Evolutionary conservation across 148 eudicot species (phyloP), one percentile per base, ranked within the genome.

Genomic region (Rhododendron mucronatum): DNA sequence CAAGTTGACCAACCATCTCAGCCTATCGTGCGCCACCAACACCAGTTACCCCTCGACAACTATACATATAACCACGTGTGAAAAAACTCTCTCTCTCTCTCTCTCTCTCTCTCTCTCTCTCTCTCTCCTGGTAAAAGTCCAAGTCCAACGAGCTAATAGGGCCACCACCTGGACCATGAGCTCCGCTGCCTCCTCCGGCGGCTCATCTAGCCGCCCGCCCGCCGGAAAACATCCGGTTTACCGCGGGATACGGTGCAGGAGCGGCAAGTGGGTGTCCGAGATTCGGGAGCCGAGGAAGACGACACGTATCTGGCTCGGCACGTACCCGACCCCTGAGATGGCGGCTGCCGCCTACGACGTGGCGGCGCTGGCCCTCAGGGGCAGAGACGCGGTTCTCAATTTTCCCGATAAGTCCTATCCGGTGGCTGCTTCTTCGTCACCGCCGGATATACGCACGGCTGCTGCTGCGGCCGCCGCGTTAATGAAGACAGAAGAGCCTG

Each of bases 241-340:
- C 76, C 87, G 86, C 1, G 93, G 93, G 18, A 88, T 91, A 9
- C 86, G 93, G 71, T 21, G 71, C 61, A 77, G 93, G 86, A 84
- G 90, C n/a, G 91, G 91, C 8, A 91, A 91, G 83, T 91, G 93
- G 93, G 91, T 88, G 8, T 90, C 93, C 16, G 93, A 91, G 75
- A 91, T 91, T 16, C 91, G 93, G 4, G 91, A 90, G 83, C 93
- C 93, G 0, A 85, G 87, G 12, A 90, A 88, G 78, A 87, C 91
- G 0, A 90, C 85, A n/a, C 93, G 90, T 16, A 90, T 91, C 26
- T 91, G 93, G 93, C 91, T 91, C 0, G 93, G 93, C 4, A 91
- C 93, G 0, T 90, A 81, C 65, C 85, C 77, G 41, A 89, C 91
- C 0, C 90, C 91, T 0, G 90, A 91, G 47, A 91, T 91, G 93